Conservation (phyloP, 2,329 filamentous ascomycete species). For the Fusarium lyarnte region DNA sequence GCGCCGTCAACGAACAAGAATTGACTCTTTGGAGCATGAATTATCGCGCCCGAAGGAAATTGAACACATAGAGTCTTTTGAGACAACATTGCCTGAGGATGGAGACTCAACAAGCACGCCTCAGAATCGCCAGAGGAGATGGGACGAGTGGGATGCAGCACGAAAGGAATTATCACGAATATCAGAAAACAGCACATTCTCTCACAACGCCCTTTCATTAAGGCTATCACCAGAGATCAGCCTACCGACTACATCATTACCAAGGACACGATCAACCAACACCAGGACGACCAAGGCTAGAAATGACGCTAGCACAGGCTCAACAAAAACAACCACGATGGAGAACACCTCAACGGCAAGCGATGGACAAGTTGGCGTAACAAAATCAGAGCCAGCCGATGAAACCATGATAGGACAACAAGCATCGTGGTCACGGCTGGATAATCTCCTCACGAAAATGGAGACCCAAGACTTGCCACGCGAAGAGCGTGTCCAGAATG, state of each 20-base stretch:
- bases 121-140: slow-evolving; percentile 26
- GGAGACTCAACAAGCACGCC: not conserved
- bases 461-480: not conserved
- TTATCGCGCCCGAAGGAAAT: not conserved
- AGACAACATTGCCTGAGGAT: slow-evolving; percentile 3
- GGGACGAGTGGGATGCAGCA: slow-evolving; percentile 42
- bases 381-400: not conserved
- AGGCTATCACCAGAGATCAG: slow-evolving; percentile 23
- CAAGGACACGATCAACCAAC: not conserved
- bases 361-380: not conserved
- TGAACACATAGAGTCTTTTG: slow-evolving; percentile 9
- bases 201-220: slow-evolving; percentile 28
- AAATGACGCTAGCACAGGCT: not conserved
- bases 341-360: not conserved
- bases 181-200: slow-evolving; percentile 22
- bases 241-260: slow-evolving; percentile 3
- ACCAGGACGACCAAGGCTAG: not conserved
- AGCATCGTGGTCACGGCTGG: slow-evolving; percentile 3
- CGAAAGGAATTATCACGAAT: slow-evolving; percentile 38
- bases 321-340: not conserved
- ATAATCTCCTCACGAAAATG: slow-evolving; percentile 21
- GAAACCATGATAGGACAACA: not conserved
- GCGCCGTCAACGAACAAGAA: slow-evolving; percentile 43
- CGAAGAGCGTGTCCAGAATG: not conserved
- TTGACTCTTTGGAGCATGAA: slow-evolving; percentile 6